Percentiles rank a stretch among this genome's conserved stretches.
Conservation (phyloP, 345 rosid species). For the Linum trigynum region DNA sequence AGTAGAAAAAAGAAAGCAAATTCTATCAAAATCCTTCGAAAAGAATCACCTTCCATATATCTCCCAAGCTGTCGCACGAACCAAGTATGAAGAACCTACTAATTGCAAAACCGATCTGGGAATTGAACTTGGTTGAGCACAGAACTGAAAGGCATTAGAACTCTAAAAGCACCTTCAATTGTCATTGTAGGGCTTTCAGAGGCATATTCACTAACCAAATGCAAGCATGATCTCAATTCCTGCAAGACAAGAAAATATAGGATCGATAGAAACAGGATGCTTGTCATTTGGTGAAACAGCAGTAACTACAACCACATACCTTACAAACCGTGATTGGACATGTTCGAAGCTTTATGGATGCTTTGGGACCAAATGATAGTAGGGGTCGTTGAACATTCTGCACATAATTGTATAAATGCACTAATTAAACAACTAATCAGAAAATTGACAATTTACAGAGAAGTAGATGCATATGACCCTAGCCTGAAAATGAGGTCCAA, state of each 20-base stretch:
- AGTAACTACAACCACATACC: conserved; percentile 34
- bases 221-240: conserved; percentile 74
- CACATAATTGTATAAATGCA: conserved; percentile 18
- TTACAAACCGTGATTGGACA: conserved; percentile 85
- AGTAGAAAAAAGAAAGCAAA: background rate
- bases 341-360: conserved; percentile 66
- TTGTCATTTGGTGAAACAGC: conserved; percentile 2
- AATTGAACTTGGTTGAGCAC: conserved; percentile 62
- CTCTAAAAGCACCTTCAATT: conserved; percentile 56
- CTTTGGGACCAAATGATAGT: conserved; percentile 90
- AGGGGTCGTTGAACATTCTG: conserved; percentile 96
- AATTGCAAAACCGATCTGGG: conserved; percentile 79
- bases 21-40: background rate
- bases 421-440: background rate
- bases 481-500: background rate
- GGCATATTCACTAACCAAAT: conserved; percentile 60
- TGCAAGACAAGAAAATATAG: conserved; percentile 19
- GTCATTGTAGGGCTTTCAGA: conserved; percentile 57
- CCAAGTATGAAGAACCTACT: conserved; percentile 80
- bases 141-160: conserved; percentile 42
- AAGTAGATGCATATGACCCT: background rate
- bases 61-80: conserved; percentile 95
- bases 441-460: background rate
- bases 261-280: background rate
- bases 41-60: conserved; percentile 80